Conservation (phyloP, 1,284 basidiomycete genomes). For the Rhodotorula mucilaginosa region DNA sequence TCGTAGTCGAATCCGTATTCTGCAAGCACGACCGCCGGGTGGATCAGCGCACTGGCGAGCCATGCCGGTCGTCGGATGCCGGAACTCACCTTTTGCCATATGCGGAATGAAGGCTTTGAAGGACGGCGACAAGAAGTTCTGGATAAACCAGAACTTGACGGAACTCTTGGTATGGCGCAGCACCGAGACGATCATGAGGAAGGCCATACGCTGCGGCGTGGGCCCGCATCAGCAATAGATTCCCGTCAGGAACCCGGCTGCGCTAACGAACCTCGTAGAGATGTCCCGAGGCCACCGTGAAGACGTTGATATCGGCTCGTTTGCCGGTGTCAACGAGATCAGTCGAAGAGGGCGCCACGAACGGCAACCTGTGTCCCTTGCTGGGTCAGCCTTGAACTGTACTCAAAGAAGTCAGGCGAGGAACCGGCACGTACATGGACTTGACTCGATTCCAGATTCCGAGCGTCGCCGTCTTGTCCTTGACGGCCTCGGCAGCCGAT, state of each 20-base stretch:
- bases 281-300: conserved; percentile 94
- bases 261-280: conserved; percentile 73
- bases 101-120: conserved; percentile 62
- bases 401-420: not conserved
- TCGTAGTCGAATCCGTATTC: conserved; percentile 94
- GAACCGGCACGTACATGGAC: conserved; percentile 28
- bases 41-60: not conserved
- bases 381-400: not conserved
- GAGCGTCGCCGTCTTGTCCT: conserved; percentile 1
- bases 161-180: conserved; percentile 85
- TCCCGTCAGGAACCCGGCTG: no score
- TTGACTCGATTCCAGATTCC: conserved; percentile 25
- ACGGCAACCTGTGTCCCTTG: conserved; percentile 27
- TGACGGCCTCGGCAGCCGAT: conserved; percentile 30
- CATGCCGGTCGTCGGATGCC: not conserved
- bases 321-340: conserved; percentile 34
- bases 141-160: conserved; percentile 99
- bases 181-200: conserved; percentile 97
- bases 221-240: conserved; percentile 1
- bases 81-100: conserved; percentile 17
- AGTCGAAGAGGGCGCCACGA: conserved; percentile 20
- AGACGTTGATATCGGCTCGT: conserved; percentile 94
- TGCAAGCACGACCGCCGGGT: conserved; percentile 66
- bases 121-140: conserved; percentile 96
- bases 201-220: conserved; percentile 75